These are phyloP conservation scores for Suillus subalutaceus DNA, from an alignment of 768 basidiomycete genomes.

Conservation along the genomic window DNA sequence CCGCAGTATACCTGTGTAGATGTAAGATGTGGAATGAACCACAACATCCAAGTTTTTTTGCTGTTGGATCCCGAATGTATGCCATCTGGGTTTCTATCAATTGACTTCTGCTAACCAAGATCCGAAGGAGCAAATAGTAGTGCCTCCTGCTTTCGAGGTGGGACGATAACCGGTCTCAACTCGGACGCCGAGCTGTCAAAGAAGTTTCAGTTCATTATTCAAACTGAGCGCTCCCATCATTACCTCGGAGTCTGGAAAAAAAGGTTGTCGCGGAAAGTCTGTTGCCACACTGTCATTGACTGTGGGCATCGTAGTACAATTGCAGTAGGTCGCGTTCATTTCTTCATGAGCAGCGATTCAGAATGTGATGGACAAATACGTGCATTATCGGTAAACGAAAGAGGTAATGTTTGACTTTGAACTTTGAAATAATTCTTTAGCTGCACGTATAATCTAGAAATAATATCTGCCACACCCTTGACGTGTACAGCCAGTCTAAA, in stretches of 20 bases:
- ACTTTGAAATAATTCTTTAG: not conserved
- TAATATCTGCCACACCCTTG: not conserved
- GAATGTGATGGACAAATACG: not conserved
- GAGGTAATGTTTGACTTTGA: not conserved
- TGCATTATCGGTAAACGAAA: not conserved
- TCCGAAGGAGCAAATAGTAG: not conserved
- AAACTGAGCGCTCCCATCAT: not conserved
- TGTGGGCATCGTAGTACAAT: too few species aligned
- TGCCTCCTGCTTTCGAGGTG: not conserved
- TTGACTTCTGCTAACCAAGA: too few species aligned
- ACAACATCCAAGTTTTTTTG: too few species aligned
- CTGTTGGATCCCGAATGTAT: too few species aligned
- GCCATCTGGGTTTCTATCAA: too few species aligned
- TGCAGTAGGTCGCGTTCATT: not conserved
- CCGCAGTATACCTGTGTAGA: too few species aligned
- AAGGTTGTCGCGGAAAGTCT: not conserved
- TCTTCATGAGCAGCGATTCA: not conserved
- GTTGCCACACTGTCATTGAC: not conserved
- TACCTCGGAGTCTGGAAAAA: not conserved
- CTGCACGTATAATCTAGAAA: not conserved
- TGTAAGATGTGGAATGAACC: too few species aligned
- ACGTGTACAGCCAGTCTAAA: not conserved
- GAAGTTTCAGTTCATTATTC: not conserved
- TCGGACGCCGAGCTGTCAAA: not conserved
- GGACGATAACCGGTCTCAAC: not conserved